Conservation (phyloP, 1,284 basidiomycete genomes). For the Pyrrhoderma noxium region DNA sequence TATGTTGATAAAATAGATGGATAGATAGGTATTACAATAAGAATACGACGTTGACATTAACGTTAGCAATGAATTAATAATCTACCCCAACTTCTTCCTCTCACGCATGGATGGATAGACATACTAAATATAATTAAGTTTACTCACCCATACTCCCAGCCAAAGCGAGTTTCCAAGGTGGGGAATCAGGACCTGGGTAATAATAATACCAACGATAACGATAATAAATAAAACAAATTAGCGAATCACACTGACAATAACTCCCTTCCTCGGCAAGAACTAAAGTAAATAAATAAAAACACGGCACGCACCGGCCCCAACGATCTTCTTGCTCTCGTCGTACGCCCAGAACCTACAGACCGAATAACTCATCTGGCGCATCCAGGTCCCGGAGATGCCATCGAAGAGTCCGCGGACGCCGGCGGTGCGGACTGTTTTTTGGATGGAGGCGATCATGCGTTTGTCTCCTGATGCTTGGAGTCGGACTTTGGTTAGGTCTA, state of each 20-base stretch:
- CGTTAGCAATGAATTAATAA: too few relatives aligned
- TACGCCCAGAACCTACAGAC: conserved; percentile 91
- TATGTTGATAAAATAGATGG: too few relatives aligned
- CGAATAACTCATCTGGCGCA: conserved; percentile 92
- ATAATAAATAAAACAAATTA: background rate
- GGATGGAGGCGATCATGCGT: conserved; percentile 72
- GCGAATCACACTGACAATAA: too few relatives aligned
- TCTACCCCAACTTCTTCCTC: too few relatives aligned
- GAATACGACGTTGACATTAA: too few relatives aligned
- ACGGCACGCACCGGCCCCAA: conserved; percentile 48
- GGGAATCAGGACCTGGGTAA: conserved; percentile 47
- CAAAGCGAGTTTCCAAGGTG: conserved; percentile 73
- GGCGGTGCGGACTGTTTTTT: conserved; percentile 69
- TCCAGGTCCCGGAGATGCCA: conserved; percentile 82
- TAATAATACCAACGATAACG: too few relatives aligned
- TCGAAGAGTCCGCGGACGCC: conserved; percentile 75
- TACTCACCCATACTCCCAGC: conserved; percentile 77
- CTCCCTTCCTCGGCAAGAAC: too few relatives aligned
- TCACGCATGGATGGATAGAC: too few relatives aligned
- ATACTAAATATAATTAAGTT: too few relatives aligned
- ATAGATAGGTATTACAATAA: too few relatives aligned
- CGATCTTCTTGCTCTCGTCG: conserved; percentile 79
- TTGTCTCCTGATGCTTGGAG: conserved; percentile 85
- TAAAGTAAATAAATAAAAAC: too few relatives aligned
- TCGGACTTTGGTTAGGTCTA: conserved; percentile 84